Percentiles rank a stretch among this genome's conserved stretches.
Evolutionary conservation across 257 asterid genomes (phyloP).

Genomic region (Salvia splendens): DNA sequence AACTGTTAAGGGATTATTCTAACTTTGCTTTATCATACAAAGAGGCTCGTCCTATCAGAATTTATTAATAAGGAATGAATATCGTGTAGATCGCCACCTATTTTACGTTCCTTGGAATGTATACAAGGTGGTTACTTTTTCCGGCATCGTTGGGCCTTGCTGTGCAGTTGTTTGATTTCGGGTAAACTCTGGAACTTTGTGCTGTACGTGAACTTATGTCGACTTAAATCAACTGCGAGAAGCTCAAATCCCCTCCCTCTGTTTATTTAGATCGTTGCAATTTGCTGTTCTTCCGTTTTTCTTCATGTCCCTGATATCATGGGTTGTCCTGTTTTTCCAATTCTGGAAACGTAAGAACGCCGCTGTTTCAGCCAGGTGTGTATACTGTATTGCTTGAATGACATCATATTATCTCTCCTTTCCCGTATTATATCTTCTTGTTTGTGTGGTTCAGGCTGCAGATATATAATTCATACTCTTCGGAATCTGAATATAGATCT

Average conservation of each 20-base stretch:
- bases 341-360: slow-evolving; percentile 96
- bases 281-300: slow-evolving; percentile 79
- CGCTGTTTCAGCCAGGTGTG: slow-evolving; percentile 73
- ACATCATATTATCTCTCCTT: neutral
- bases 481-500: slow-evolving; percentile 54
- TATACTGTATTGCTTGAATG: neutral
- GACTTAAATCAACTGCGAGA: neutral
- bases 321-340: slow-evolving; percentile 91
- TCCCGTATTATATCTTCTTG: neutral
- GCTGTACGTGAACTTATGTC: slow-evolving; percentile 10
- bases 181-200: slow-evolving; percentile 48
- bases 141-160: slow-evolving; percentile 83
- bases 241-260: slow-evolving; percentile 7
- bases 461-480: slow-evolving; percentile 50
- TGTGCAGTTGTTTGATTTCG: slow-evolving; percentile 77
- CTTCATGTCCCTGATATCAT: slow-evolving; percentile 72
- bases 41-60: neutral
- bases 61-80: slow-evolving; percentile 3
- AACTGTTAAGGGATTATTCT: slow-evolving; percentile 16
- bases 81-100: slow-evolving; percentile 76
- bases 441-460: slow-evolving; percentile 64
- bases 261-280: slow-evolving; percentile 62
- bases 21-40: slow-evolving; percentile 22
- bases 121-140: slow-evolving; percentile 87
- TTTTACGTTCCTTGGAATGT: slow-evolving; percentile 92